Base-by-base conservation (phyloP, 1,284 basidiomycete species). In the Marasmius tenuissimus region DNA sequence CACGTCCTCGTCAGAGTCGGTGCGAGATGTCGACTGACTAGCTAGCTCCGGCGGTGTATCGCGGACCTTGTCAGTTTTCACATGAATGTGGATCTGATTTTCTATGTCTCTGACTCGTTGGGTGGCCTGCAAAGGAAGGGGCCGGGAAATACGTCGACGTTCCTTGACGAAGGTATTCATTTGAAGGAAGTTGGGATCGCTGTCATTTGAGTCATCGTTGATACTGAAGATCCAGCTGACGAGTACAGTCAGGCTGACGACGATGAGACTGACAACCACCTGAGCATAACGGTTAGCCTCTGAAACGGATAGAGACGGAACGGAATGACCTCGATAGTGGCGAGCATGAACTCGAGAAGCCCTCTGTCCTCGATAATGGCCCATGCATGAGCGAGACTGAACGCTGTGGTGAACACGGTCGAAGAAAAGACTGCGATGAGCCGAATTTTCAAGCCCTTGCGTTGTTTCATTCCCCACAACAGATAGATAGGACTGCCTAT, bases 391-490 rank as follows among this genome's bases (percentile, higher is more conserved):
- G 66, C 63, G 12, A 71, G 51, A 57, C 69, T 66, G 51, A 71
- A 64, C 27, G 61, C 63, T 18, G 68, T 70, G n/a, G 63, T 67
- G 18, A 68, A 62, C 10, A 66, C 51, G 8, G 68, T 66, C 3
- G 69, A 65, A 1, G 70, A 69, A 62, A 71, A 71, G 14, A 71
- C 61, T 3, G 70, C 63, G 16, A 66, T 63, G 48, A 70, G 18
- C 10, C 69, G 64, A 39, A 71, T 67, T 48, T 68, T 68, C 52
- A 70, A 64, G 1, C 64, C 39, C n/a, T 53, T 18, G 14, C 61
- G 58, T 16, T 70, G 61, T 18, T 59, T 67, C 10, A 65, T 64
- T 12, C 57, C 56, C 63, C 63, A 69, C 0, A 69, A 61, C 14
- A 71, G 60, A 10, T 55, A 50, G 3, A 69, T 47, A 42, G 70